Evolutionary conservation across 257 asterid species (phyloP), one percentile per base, ranked within the genome.

Genomic region (Pogostemon cablin): DNA sequence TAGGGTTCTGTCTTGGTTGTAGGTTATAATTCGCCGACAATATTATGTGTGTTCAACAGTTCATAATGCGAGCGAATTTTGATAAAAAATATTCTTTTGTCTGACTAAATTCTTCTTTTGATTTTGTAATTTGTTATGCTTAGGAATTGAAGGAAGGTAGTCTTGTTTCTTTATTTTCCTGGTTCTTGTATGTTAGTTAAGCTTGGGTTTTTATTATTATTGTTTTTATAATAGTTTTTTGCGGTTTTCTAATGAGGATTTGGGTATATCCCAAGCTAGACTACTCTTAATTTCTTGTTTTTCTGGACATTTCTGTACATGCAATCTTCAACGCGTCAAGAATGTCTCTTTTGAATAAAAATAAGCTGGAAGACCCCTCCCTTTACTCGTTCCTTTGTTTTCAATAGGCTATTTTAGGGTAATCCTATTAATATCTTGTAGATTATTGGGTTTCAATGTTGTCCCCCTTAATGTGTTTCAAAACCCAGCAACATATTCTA

Each of bases 61-160:
- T 49, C 5, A 46, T 59, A 39, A 11, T 25, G 65, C 5, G 62
- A 15, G 62, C 55, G 5, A 32, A 5, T 40, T 40, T 53, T 61
- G 5, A 3, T 67, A 25, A 25, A 6, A 35, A 41, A 5, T 5
- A 34, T 41, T 59, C 41, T 15, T n/a, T 40, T 34, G 38, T 42
- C 8, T 49, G 60, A 62, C 48, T 62, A 35, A 40, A 35, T 61
- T 69, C n/a, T 46, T 53, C 67, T 62, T 46, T 48, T 56, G 5
- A 65, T 63, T 9, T 35, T 49, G 69, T 37, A n/a, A 39, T 41
- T 38, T 69, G 32, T 7, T 52, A 39, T 44, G 39, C 32, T 48
- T 15, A 10, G 35, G n/a, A 38, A 15, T 49, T 48, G 41, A 10
- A 1, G 12, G 54, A 61, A 37, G 62, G 20, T 17, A 20, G 3